Evolutionary conservation across 202 grass and related monocot species (phyloP).

Genomic region (Carex sylvatica): DNA sequence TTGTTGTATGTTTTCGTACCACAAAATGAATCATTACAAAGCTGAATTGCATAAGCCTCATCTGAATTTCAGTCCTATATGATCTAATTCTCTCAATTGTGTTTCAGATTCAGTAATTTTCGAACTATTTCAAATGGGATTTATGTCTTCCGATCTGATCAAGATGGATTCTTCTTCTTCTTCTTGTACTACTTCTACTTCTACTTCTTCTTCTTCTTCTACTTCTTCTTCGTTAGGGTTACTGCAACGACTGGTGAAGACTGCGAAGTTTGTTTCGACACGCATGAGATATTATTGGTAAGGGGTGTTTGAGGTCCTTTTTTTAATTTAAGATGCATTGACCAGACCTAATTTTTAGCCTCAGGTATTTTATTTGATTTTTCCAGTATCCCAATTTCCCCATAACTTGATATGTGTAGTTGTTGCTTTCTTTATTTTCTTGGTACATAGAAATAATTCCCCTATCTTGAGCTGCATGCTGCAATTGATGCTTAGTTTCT

Average conservation of each 20-base stretch:
- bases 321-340: neutral
- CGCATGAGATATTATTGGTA: neutral
- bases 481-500: neutral
- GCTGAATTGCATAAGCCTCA: too few relatives aligned
- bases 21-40: too few relatives aligned
- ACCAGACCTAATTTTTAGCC: neutral
- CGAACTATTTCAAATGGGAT: neutral
- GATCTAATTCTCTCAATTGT: too few relatives aligned
- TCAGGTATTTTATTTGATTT: neutral
- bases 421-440: too few relatives aligned
- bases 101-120: neutral
- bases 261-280: neutral
- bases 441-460: too few relatives aligned
- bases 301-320: neutral
- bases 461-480: too few relatives aligned
- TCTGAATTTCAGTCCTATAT: too few relatives aligned
- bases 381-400: neutral
- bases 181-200: neutral
- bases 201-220: conserved; percentile 13
- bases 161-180: conserved; percentile 5
- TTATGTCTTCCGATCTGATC: conserved; percentile 11
- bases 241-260: neutral
- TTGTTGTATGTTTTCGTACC: too few relatives aligned
- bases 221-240: neutral
- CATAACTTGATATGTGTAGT: too few relatives aligned